Base-by-base conservation (phyloP, 305 asterid genomes). In the Fraxinus greggii region DNA sequence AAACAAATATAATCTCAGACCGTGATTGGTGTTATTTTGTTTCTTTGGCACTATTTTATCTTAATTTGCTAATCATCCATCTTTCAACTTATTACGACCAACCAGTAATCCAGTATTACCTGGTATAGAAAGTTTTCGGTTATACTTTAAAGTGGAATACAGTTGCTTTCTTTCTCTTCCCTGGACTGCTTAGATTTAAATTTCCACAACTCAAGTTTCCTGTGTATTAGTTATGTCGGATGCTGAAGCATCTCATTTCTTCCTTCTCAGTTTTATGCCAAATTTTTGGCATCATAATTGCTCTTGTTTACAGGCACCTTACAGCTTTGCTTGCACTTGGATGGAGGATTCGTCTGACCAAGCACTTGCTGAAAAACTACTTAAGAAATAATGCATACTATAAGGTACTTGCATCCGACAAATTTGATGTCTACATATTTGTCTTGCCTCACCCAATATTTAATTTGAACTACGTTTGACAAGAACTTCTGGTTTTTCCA, bases 341-440 rank as follows among this genome's bases (percentile, higher is more conserved):
- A 87, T 96, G 99, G 99, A 94, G 98, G 82, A 96, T 94, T 86
- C 95, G 99, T 79, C 88, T 96, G 84, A 94, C 99, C 83, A 92
- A 91, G 87, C 98, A 96, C 90, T 87, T 96, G 63, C 91, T 94
- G 38, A 92, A 86, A 83, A 92, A 90, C 85, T 96, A 94, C 89
- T 87, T 96, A 79, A 90, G 93, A 85, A 96, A 87, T 74, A 96
- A 92, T 76, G 99, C 98, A 78, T 96, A 93, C 84, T 96, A 96
- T 85, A 94, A 96, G 98, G 99, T 96, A 88, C 85, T 78, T 82
- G 17, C 73, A 78, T 79, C 54, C 31, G 70, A 36, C 77, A 80
- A 63, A 77, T 79, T 84, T 56, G 72, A 80, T 3, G 38, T 77
- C 77, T 65, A 32, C 54, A 15, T 24, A 77, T 8, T 65, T 75